Base-by-base conservation (phyloP, 225 moss, liverwort and hornwort genomes). In the Pleurozium schreberi region DNA sequence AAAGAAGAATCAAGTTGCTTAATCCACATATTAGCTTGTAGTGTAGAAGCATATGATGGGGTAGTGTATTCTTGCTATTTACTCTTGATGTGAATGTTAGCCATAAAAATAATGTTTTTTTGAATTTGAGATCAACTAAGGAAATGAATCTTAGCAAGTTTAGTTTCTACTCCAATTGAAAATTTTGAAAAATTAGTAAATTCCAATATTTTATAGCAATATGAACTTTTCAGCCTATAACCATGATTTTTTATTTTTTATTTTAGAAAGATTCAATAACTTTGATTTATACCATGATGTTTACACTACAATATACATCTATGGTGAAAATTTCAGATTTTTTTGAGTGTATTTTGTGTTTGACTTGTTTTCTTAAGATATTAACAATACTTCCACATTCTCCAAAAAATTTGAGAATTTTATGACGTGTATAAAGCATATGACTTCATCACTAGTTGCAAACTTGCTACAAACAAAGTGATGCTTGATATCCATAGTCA, bases 251-350 rank as follows among this genome's bases (percentile, higher is more conserved):
- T 31, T 10, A 49, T 19, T 33, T 49, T 31, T 33, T 0, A 75
- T 75, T 75, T 49, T 30, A 49, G 2, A 20, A 4, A 7, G 33
- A 4, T 6, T 30, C 0, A 0, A 1, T 7, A 17, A 49, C 5
- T 31, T 20, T 49, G 12, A 4, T 49, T 33, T 75, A 49, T 49
- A 33, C 4, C 6, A 49, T 20, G 33, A 75, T 49, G 1, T 75
- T 19, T 19, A 43, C 1, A 31, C 31, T 18, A 19, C 6, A 75
- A 7, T 7, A 4, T 4, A 30, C 19, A 31, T 19, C 4, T 7
- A 31, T 17, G 13, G 18, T 47, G 0, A 18, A 43, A 74, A 11
- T 17, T 45, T 40, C 0, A 73, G 4, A n/a, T 15, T 28, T 45
- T 28, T 45, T 30, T 15, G 2, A 45, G 8, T 28, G 6, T 6